Evolutionary conservation across 305 asterid genomes (phyloP), one percentile per base, ranked within the genome.

Genomic region (Fraxinus xanthoxyloides): DNA sequence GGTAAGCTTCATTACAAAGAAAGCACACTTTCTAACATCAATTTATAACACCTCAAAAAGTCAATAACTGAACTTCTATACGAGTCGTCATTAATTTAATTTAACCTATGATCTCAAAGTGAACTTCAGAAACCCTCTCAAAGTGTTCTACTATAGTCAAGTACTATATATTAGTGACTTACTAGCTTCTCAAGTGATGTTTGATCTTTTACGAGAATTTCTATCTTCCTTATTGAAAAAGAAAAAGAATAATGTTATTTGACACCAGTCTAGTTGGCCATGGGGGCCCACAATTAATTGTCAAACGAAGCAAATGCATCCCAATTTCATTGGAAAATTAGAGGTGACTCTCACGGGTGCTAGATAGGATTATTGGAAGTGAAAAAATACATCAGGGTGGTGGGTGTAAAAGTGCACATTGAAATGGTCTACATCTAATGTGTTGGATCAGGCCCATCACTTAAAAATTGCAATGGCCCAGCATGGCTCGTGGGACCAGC

Each of bases 101-200:
- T 36, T 61, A 38, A 61, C 40, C 24, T 28, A 54, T 56, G 51
- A 72, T 77, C 70, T 76, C 31, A 56, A 79, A 79, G 73, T 65
- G 73, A 9, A n/a, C 3, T 65, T 26, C 73, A 65, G 34, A 65
- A 24, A 65, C 5, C 31, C 31, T 63, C 69, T 59, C 7, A 6
- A 24, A 7, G 56, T 21, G 65, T 19, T 54, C 69, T 6, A 59
- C 28, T 19, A 4, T 19, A 21, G 69, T 59, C 28, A 28, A 63
- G 72, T 63, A 10, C 0, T 28, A 65, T 26, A 26, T 9, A 26
- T 28, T 10, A 65, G 34, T 24, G 73, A 65, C 9, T 21, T 65
- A 3, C n/a, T 24, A 63, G 73, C 36, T 24, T 65, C 73, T 63
- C 72, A 0, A 28, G 74, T 12, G 15, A 26, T 12, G 38, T 19